Evolutionary conservation across 805 yeast genomes (phyloP).

Genomic region (Schwanniomyces pseudopolymorphus): DNA sequence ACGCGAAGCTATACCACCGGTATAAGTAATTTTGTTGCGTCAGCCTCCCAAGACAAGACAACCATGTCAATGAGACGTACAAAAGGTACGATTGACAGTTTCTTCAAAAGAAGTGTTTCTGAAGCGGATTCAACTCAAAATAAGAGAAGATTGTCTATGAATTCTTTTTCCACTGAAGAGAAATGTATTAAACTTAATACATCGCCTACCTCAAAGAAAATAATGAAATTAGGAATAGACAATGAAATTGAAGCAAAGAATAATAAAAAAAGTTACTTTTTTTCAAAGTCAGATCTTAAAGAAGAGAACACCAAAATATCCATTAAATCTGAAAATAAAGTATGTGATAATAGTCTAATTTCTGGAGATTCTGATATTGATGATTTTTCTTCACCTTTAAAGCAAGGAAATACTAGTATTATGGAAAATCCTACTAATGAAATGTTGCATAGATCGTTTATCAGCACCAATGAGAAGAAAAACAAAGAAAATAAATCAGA

Average conservation of each 20-base stretch:
- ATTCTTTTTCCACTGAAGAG: neutral
- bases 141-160: neutral
- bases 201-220: constrained; percentile 18
- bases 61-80: neutral
- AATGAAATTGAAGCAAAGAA: neutral
- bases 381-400: constrained; percentile 25
- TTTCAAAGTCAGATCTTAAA: constrained; percentile 1
- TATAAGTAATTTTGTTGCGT: neutral
- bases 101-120: constrained; percentile 5
- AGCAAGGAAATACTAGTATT: neutral
- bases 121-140: constrained; percentile 1
- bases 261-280: constrained; percentile 14
- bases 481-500: neutral
- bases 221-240: neutral
- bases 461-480: neutral
- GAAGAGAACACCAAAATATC: neutral
- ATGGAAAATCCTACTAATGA: neutral
- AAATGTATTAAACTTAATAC: constrained; percentile 3
- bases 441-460: neutral
- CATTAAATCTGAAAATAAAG: neutral
- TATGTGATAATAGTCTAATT: constrained; percentile 5
- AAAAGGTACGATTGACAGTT: constrained; percentile 6
- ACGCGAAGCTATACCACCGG: neutral
- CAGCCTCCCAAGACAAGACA: neutral
- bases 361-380: constrained; percentile 30